phyloP scores from a whole-genome alignment of 768 basidiomycete species.

The Dentipellis fragilis region DNA sequence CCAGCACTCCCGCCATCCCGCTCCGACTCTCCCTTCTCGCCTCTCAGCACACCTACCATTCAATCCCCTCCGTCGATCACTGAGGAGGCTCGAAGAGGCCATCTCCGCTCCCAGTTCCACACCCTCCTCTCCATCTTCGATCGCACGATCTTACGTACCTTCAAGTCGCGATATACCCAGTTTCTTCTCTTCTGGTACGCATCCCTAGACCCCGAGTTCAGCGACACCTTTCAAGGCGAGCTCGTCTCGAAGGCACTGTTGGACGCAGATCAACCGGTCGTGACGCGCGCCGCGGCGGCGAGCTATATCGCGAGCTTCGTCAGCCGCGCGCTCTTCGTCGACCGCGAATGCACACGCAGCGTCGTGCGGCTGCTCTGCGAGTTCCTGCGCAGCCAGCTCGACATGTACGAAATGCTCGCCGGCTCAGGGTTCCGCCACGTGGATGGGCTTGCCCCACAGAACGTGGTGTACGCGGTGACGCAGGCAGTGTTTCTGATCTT shows the following conservation, averaged over 20 bases:
- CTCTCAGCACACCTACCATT: constrained; percentile 1
- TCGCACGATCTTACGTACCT: constrained; percentile 86
- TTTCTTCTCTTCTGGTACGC: constrained; percentile 95
- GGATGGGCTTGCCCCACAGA: constrained; percentile 33
- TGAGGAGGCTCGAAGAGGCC: constrained; percentile 20
- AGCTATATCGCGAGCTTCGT: constrained; percentile 92
- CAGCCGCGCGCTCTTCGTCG: constrained; percentile 80
- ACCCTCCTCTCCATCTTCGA: constrained; percentile 90
- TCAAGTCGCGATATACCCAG: constrained; percentile 95
- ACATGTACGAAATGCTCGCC: constrained; percentile 41
- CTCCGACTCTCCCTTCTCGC: constrained; percentile 14
- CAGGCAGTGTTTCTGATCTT: constrained; percentile 95
- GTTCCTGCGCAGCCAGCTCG: constrained; percentile 70
- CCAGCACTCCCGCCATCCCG: constrained; percentile 19
- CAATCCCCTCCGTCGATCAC: constrained; percentile 15
- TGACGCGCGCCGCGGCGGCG: constrained; percentile 86
- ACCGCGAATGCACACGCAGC: constrained; percentile 57
- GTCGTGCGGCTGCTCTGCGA: constrained; percentile 81
- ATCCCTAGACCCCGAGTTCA: constrained; percentile 80
- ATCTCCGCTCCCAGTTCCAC: constrained; percentile 56
- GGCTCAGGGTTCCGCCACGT: constrained; percentile 23
- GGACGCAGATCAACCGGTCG: constrained; percentile 38
- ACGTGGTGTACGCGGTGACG: constrained; percentile 83
- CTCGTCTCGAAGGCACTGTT: constrained; percentile 89
- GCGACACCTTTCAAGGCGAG: constrained; percentile 89